Evolutionary conservation across 345 rosid genomes (phyloP), one percentile per base, ranked within the genome.

Genomic region (Gossypium ekmanianum): DNA sequence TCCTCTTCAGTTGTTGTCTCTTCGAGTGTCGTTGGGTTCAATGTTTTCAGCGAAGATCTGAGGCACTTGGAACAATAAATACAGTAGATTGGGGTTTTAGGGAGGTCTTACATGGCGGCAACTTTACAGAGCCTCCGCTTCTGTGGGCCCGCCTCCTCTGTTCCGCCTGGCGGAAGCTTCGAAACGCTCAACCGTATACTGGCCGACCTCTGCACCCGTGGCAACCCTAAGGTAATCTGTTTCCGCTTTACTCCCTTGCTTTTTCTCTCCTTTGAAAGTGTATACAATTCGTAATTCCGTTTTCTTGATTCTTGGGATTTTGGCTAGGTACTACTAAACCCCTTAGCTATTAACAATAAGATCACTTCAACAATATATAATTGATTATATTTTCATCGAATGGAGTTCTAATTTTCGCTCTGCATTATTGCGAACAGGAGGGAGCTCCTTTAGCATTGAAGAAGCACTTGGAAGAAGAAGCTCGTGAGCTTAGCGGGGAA

Each of bases 401-500:
- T 34, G 10, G 71, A 61, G 22, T 74, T 29, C 74, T 50, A 75
- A 52, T 57, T 47, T 73, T 70, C 34, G 59, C 44, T n/a, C 29
- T 22, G 63, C 26, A 69, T 76, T 57, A 3, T 44, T 6, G 44
- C 22, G 64, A 20, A 44, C 67, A 93, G 98, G 99, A 95, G 79
- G 98, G 96, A 72, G 88, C 93, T 57, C 58, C 92, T n/a, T 75
- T 88, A 76, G 96, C 96, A 52, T 87, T 95, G 77, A 90, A 86
- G 85, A 96, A 92, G 74, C 94, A 88, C 78, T 78, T 93, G 71
- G 97, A 96, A 85, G 97, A 89, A 83, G 88, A 88, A 76, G 91
- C 90, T 22, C 91, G 94, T 52, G 99, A 92, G 87, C 97, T 90
- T 29, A 82, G 87, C 62, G 97, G 93, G 43, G 99, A 96, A 83